Base-by-base conservation (phyloP, 2,329 filamentous ascomycete species). In the Dactylellina sp. region DNA sequence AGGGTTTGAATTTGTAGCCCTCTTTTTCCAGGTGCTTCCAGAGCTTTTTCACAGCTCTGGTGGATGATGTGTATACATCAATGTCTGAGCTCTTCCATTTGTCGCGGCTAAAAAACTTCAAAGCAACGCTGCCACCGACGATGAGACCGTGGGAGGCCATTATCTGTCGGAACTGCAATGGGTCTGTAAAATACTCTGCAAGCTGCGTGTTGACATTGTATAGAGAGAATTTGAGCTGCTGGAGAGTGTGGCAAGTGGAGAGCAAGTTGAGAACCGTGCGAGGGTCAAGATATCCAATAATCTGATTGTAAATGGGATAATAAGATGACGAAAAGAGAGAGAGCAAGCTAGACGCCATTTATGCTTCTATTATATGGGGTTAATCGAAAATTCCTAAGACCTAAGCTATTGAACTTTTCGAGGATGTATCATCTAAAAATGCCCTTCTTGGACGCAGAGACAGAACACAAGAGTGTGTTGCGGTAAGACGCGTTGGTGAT, bases 61-160 rank as follows among this genome's bases (percentile, higher is more conserved):
- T 6, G 7, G 24, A 55, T n/a, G 42, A 14, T 9, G 49, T 64
- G 12, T 64, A 64, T 9, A 64, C 40, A 40, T 64, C 61, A 12
- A 64, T 12, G 11, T 64, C 61, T 7, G 22, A 28, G 1, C 37
- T 35, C 11, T 39, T 20, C 61, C 61, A 64, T 0, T 25, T 25
- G 12, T 64, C 61, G 4, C 49, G 39, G 11, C 49, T 64, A 7
- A 64, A 64, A 0, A 64, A 16, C 2, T 44, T 28, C 7, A 64
- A 49, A 18, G 61, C 61, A 40, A 56, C n/a, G 18, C 61, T 64
- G 1, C 61, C 61, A 12, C 61, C 61, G n/a, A 64, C 18, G 3
- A 64, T 39, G 1, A 64, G 22, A 22, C 46, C 40, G 18, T 55
- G 32, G 5, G 44, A 25, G 0, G 61, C 61, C 61, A 64, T 64